Conservation (phyloP, 495 filamentous ascomycete species). For the Pyronema omphalodes region DNA sequence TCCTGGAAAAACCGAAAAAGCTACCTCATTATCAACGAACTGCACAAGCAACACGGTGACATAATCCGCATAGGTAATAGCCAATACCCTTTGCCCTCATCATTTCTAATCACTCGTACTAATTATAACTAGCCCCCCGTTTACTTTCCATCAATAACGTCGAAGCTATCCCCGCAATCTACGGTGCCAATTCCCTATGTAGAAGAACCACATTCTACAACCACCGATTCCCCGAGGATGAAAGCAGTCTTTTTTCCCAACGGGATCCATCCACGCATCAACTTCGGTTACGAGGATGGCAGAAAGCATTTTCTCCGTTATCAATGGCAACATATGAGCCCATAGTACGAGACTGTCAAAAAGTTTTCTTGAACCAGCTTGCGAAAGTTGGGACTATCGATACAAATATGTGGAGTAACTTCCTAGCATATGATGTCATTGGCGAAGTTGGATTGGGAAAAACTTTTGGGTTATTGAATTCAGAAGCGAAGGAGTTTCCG, state of each 20-base stretch:
- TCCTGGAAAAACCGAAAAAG: slow-evolving; percentile 42
- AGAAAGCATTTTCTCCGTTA: too few species aligned
- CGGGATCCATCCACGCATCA: too few species aligned
- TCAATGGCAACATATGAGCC: too few species aligned
- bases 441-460: slow-evolving; percentile 54
- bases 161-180: slow-evolving; percentile 15
- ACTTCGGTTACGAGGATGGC: too few species aligned
- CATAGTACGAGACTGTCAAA: too few species aligned
- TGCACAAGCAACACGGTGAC: slow-evolving; percentile 40
- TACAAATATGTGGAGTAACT: slow-evolving; percentile 46
- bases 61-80: background rate
- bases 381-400: slow-evolving; percentile 20
- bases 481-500: slow-evolving; percentile 28
- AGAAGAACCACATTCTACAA: too few species aligned
- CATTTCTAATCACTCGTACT: too few species aligned
- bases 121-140: slow-evolving; percentile 31
- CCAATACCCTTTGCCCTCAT: too few species aligned
- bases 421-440: slow-evolving; percentile 54
- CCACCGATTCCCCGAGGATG: too few species aligned
- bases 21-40: slow-evolving; percentile 30
- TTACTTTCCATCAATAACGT: slow-evolving; percentile 38
- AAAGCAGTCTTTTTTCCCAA: too few species aligned
- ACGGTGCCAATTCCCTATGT: background rate
- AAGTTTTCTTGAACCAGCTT: too few species aligned
- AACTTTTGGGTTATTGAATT: slow-evolving; percentile 55